These are phyloP conservation scores for Talaromyces sp. DNA, from an alignment of 2,329 filamentous ascomycete genomes.

Conservation along the genomic window DNA sequence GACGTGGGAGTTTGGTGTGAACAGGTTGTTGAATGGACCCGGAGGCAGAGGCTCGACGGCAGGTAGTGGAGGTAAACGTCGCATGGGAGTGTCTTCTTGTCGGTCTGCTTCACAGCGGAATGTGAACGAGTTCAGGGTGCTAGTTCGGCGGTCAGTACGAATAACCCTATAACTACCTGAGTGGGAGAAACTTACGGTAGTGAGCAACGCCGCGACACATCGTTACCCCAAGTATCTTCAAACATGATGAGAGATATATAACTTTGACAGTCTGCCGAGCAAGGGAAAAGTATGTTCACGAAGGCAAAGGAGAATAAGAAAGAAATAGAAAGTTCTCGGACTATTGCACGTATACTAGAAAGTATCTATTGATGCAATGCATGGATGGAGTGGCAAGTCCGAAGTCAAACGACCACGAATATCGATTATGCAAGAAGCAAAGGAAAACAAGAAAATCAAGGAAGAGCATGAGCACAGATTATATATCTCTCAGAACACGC, in stretches of 20 bases:
- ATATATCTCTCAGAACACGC: constrained; percentile 5
- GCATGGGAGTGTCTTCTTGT: constrained; percentile 29
- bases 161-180: background rate
- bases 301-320: background rate
- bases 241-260: constrained; percentile 19
- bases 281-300: constrained; percentile 3
- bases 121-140: constrained; percentile 23
- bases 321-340: constrained; percentile 10
- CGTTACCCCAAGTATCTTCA: constrained; percentile 28
- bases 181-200: constrained; percentile 28
- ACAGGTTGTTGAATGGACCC: constrained; percentile 35
- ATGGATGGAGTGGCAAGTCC: constrained; percentile 1
- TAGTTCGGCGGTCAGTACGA: constrained; percentile 12
- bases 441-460: background rate
- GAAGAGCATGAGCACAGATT: constrained; percentile 13
- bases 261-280: background rate
- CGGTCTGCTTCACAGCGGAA: constrained; percentile 18
- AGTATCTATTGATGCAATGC: constrained; percentile 11
- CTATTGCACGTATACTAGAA: background rate
- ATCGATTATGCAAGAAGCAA: background rate
- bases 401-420: background rate
- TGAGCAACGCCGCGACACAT: constrained; percentile 30
- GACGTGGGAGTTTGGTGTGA: constrained; percentile 26
- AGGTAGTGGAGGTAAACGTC: constrained; percentile 35
- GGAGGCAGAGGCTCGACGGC: constrained; percentile 34